Evolutionary conservation across 768 basidiomycete genomes (phyloP).

Genomic region (Rhizopogon salebrosus): DNA sequence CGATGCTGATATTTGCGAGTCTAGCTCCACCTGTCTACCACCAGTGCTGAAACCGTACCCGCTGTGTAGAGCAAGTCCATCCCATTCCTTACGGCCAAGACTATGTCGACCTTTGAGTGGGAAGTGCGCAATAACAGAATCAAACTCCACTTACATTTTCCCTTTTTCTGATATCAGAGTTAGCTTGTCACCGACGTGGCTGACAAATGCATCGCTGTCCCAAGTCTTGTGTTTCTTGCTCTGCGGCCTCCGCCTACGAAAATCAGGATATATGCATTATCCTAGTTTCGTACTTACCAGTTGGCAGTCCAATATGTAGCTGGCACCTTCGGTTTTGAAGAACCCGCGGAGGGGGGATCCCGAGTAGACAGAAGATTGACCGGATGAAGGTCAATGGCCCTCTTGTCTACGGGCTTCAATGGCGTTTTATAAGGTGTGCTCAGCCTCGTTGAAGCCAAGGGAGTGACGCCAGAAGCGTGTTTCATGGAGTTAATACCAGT

Average conservation of each 20-base stretch:
- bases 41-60: conserved; percentile 42
- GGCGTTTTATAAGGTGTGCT: conserved; percentile 18
- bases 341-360: neutral
- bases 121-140: neutral
- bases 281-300: conserved; percentile 40
- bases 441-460: conserved; percentile 25
- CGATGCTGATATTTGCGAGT: conserved; percentile 41
- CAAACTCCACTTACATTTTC: conserved; percentile 45
- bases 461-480: conserved; percentile 5
- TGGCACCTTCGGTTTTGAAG: conserved; percentile 8
- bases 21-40: conserved; percentile 60
- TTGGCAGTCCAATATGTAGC: conserved; percentile 61
- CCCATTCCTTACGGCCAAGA: conserved; percentile 59
- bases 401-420: conserved; percentile 12
- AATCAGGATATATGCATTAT: conserved; percentile 2
- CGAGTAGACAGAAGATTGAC: conserved; percentile 28
- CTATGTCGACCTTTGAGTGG: conserved; percentile 30
- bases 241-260: conserved; percentile 63
- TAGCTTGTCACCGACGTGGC: conserved; percentile 43
- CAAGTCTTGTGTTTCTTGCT: conserved; percentile 79
- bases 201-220: conserved; percentile 75
- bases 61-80: conserved; percentile 41
- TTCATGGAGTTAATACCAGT: conserved; percentile 24
- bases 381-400: conserved; percentile 35
- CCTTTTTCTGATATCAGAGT: conserved; percentile 68